Percentiles rank a stretch among this genome's conserved stretches.
Conservation (phyloP, 2,329 filamentous ascomycete species). For the Chaetomiaceae sp. region DNA sequence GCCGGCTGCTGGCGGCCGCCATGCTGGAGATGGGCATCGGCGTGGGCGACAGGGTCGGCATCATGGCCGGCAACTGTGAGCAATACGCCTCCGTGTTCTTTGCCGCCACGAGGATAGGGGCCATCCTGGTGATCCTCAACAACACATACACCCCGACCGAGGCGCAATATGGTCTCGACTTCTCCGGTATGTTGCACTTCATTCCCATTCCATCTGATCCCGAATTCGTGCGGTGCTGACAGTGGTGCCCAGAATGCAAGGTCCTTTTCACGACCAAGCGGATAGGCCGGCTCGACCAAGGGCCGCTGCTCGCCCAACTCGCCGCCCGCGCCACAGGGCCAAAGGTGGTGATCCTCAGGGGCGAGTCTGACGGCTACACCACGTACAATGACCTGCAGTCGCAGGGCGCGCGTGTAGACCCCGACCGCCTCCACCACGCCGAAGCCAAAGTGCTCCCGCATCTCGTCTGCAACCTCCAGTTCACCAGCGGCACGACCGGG, state of each 20-base stretch:
- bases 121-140: slow-evolving; percentile 71
- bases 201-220: neutral
- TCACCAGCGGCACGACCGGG: slow-evolving; percentile 71
- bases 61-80: slow-evolving; percentile 76
- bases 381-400: slow-evolving; percentile 57
- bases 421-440: slow-evolving; percentile 47
- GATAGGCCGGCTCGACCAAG: slow-evolving; percentile 63
- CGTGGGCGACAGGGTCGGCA: slow-evolving; percentile 64
- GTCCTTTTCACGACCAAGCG: slow-evolving; percentile 66
- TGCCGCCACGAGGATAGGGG: slow-evolving; percentile 61
- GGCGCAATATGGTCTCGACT: slow-evolving; percentile 64
- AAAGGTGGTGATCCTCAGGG: slow-evolving; percentile 58
- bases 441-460: slow-evolving; percentile 55
- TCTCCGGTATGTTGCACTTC: slow-evolving; percentile 51
- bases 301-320: slow-evolving; percentile 51
- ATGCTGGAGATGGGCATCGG: slow-evolving; percentile 62
- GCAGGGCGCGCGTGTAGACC: slow-evolving; percentile 44
- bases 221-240: neutral
- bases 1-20: slow-evolving; percentile 57
- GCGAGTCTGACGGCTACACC: slow-evolving; percentile 47
- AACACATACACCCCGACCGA: slow-evolving; percentile 76
- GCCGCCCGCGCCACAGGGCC: slow-evolving; percentile 41
- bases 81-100: slow-evolving; percentile 77
- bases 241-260: slow-evolving; percentile 53
- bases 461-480: slow-evolving; percentile 69